Evolutionary conservation across 2,329 filamentous ascomycete genomes (phyloP).

Genomic region (Chalara sp.): DNA sequence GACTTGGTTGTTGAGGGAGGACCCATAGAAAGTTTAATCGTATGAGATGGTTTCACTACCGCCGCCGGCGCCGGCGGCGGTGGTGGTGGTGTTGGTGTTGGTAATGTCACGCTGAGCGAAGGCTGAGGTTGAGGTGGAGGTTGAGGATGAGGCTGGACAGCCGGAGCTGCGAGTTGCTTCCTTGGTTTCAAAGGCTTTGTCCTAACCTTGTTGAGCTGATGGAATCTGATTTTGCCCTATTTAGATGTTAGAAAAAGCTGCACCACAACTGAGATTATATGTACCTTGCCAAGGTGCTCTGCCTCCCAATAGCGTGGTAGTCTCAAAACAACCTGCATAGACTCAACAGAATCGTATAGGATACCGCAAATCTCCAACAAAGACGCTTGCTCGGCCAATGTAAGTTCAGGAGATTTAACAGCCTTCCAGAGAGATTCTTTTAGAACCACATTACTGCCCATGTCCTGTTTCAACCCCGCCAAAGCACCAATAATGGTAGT

Average conservation of each 20-base stretch:
- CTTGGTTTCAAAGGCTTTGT: slow-evolving; percentile 10
- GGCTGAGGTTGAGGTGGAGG: not conserved
- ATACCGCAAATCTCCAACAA: slow-evolving; percentile 44
- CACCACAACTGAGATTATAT: slow-evolving; percentile 2
- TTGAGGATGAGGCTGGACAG: not conserved
- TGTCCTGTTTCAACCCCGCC: slow-evolving; percentile 39
- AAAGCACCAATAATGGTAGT: slow-evolving; percentile 41
- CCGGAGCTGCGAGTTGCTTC: not conserved
- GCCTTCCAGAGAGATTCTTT: slow-evolving; percentile 43
- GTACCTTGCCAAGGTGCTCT: slow-evolving; percentile 30
- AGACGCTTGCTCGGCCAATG: slow-evolving; percentile 41
- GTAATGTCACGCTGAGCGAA: not conserved
- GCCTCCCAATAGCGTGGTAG: slow-evolving; percentile 41
- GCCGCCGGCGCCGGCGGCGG: no score
- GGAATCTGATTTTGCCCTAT: no score
- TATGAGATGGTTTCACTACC: no score
- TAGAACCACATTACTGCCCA: slow-evolving; percentile 38
- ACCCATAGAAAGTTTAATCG: slow-evolving; percentile 5
- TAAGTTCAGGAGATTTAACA: slow-evolving; percentile 39
- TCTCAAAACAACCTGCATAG: slow-evolving; percentile 38
- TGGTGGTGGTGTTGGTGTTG: not conserved
- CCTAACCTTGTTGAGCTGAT: slow-evolving; percentile 21
- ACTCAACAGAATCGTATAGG: slow-evolving; percentile 42
- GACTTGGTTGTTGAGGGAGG: slow-evolving; percentile 6
- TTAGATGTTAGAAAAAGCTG: no score